A percentile compares a stretch with the other conserved stretches of the same genome.
These are phyloP conservation scores for Linnemannia hyalina DNA, from an alignment of 192 early-diverging fungal genomes.

Conservation along the genomic window DNA sequence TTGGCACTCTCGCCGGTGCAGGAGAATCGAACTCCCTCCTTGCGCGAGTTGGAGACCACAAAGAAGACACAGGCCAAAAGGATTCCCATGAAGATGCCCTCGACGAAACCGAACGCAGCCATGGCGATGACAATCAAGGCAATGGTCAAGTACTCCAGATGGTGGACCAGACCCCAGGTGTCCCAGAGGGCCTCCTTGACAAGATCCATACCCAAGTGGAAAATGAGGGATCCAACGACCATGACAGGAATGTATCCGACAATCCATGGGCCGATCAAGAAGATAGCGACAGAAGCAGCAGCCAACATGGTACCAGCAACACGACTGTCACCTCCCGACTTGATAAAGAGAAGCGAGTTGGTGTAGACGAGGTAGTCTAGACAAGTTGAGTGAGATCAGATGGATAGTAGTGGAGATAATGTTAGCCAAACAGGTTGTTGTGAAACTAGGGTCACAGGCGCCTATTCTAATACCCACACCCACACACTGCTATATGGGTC, in stretches of 20 bases:
- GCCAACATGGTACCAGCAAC: conserved; percentile 91
- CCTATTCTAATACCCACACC: not conserved
- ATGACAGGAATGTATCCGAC: conserved; percentile 95
- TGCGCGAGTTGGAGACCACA: conserved; percentile 81
- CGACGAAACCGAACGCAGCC: conserved; percentile 95
- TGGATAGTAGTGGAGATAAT: not conserved
- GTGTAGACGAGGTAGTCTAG: conserved; percentile 93
- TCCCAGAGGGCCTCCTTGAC: conserved; percentile 92
- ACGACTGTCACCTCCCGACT: conserved; percentile 89
- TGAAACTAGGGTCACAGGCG: not conserved
- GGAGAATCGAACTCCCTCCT: conserved; percentile 72
- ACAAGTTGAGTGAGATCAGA: not conserved
- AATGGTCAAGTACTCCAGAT: conserved; percentile 93
- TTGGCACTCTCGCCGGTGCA: conserved; percentile 78
- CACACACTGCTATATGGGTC: not conserved
- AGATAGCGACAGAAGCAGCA: conserved; percentile 77
- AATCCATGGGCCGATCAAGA: conserved; percentile 87
- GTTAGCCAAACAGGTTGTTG: conserved; percentile 3
- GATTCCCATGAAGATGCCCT: conserved; percentile 95
- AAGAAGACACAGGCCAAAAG: conserved; percentile 96
- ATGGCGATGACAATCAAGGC: conserved; percentile 86
- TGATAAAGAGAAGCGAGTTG: conserved; percentile 93
- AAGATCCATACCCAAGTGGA: conserved; percentile 95
- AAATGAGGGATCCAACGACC: conserved; percentile 95
- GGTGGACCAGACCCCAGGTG: conserved; percentile 86